Conservation (phyloP, 164 flowering plant genomes). For the Liquidambar formosana region DNA sequence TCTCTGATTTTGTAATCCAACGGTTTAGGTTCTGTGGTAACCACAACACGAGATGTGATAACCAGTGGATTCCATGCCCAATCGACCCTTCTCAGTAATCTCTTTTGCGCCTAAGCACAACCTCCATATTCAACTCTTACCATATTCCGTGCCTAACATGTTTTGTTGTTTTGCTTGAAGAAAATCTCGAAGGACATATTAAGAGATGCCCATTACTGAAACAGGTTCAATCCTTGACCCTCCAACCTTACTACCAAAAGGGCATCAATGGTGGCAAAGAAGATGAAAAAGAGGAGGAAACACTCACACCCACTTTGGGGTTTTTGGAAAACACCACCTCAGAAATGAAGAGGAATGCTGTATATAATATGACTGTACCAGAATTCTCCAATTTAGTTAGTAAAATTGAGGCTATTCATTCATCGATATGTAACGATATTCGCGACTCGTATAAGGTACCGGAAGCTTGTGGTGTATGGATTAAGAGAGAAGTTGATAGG, state of each 20-base stretch:
- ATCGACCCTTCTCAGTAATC: constrained; percentile 91
- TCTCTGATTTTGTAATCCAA: not conserved
- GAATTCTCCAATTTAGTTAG: constrained; percentile 43
- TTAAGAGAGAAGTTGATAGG: constrained; percentile 68
- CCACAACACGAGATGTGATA: constrained; percentile 61
- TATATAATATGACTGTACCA: constrained; percentile 46
- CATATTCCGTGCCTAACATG: not conserved
- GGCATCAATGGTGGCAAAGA: constrained; percentile 71
- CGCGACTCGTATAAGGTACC: constrained; percentile 62
- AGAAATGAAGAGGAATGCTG: constrained; percentile 72
- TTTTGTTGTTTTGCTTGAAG: constrained; percentile 33
- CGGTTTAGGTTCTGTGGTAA: constrained; percentile 81
- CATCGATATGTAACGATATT: constrained; percentile 42
- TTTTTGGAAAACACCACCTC: constrained; percentile 38
- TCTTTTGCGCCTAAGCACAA: not conserved
- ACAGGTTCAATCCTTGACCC: constrained; percentile 54
- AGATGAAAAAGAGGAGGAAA: constrained; percentile 24
- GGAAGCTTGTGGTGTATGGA: constrained; percentile 74
- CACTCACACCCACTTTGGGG: constrained; percentile 5
- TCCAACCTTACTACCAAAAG: constrained; percentile 72
- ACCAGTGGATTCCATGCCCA: constrained; percentile 78
- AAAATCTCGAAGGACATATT: constrained; percentile 71
- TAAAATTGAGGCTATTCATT: constrained; percentile 61
- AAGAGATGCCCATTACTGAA: constrained; percentile 76
- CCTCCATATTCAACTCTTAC: not conserved